phyloP scores from a whole-genome alignment of 306 rosid species.

The Chamaecrista fasciculata region DNA sequence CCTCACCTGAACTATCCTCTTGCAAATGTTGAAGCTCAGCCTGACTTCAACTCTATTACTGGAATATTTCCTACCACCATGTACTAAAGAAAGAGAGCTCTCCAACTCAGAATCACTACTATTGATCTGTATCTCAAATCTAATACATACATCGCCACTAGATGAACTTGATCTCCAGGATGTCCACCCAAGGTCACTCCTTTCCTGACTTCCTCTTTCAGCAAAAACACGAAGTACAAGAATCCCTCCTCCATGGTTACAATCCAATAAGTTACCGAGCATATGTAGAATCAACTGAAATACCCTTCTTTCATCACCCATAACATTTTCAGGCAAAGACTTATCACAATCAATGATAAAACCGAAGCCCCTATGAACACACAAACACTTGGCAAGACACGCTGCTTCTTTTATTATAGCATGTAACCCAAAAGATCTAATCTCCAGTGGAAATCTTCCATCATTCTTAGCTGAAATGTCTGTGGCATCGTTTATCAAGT shows the following conservation, averaged over 20 bases:
- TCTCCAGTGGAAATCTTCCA: conserved; percentile 62
- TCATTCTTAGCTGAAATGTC: conserved; percentile 56
- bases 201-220: conserved; percentile 65
- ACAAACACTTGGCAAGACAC: conserved; percentile 71
- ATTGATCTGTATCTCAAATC: conserved; percentile 66
- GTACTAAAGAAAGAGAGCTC: conserved; percentile 33
- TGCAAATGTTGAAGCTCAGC: conserved; percentile 79
- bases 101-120: conserved; percentile 40
- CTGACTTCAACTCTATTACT: conserved; percentile 51
- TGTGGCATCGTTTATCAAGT: conserved; percentile 75
- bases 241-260: conserved; percentile 48
- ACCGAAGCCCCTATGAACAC: conserved; percentile 52
- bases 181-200: conserved; percentile 64
- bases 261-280: conserved; percentile 62
- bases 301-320: conserved; percentile 86
- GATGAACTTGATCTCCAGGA: conserved; percentile 63
- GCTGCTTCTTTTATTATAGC: conserved; percentile 69
- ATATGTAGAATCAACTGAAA: conserved; percentile 89
- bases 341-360: conserved; percentile 70
- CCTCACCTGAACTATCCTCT: conserved; percentile 82
- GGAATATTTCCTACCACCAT: conserved; percentile 32
- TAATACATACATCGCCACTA: conserved; percentile 55
- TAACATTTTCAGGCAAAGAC: conserved; percentile 61
- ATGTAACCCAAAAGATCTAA: conserved; percentile 62
- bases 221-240: conserved; percentile 52